A percentile compares a stretch with the other conserved stretches of the same genome.
Evolutionary conservation across 306 rosid genomes (phyloP).

Genomic region (Pterocarpus macrocarpus): DNA sequence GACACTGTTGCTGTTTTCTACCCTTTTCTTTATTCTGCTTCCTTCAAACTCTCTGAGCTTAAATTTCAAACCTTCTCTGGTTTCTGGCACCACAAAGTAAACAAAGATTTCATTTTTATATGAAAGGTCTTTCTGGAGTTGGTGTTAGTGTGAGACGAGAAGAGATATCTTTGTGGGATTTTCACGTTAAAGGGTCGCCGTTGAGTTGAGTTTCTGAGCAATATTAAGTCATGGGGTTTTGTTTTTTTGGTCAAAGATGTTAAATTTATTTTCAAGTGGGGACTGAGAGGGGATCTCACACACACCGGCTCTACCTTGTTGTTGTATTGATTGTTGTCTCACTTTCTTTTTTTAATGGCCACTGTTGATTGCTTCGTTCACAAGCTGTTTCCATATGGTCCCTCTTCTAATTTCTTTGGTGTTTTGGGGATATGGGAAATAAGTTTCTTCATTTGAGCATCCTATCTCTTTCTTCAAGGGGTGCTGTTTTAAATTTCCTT

Average conservation of each 20-base stretch:
- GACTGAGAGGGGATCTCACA: constrained; percentile 58
- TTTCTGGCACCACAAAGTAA: constrained; percentile 37
- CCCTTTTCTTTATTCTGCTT: constrained; percentile 42
- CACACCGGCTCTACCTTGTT: constrained; percentile 33
- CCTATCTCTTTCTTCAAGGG: constrained; percentile 48
- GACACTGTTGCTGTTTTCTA: constrained; percentile 30
- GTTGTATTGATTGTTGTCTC: constrained; percentile 51
- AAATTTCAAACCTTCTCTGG: constrained; percentile 50
- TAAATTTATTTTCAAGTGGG: constrained; percentile 55
- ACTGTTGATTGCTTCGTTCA: constrained; percentile 62
- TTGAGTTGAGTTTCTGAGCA: constrained; percentile 39
- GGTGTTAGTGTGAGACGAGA: background rate
- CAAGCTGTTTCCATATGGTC: constrained; percentile 69
- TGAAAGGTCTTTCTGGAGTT: constrained; percentile 19
- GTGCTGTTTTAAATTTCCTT: constrained; percentile 35
- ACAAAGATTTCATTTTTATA: constrained; percentile 45
- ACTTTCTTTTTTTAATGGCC: constrained; percentile 53
- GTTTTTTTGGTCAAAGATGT: constrained; percentile 55
- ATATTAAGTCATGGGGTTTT: constrained; percentile 42
- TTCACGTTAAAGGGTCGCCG: constrained; percentile 37
- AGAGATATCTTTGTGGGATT: constrained; percentile 4
- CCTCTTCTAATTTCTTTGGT: constrained; percentile 53
- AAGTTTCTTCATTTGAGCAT: constrained; percentile 52
- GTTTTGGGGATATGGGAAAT: constrained; percentile 56
- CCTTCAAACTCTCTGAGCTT: constrained; percentile 21